Conservation (phyloP, 805 yeast genomes). For the Monosporozyma solicola region DNA sequence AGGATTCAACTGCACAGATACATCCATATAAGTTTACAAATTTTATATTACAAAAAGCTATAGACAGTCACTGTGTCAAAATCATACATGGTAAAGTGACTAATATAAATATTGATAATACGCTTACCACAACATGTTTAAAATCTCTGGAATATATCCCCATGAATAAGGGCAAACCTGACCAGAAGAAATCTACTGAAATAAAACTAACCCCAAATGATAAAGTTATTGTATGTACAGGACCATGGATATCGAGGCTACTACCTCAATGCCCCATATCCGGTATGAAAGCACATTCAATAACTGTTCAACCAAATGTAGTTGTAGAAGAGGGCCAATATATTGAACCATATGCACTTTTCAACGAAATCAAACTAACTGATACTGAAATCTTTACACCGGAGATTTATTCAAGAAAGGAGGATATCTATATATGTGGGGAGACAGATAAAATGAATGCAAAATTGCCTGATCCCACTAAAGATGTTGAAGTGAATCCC, state of each 20-base stretch:
- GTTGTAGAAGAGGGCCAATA: slow-evolving; percentile 30
- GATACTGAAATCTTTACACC: slow-evolving; percentile 70
- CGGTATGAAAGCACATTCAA: slow-evolving; percentile 91
- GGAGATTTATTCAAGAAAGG: slow-evolving; percentile 88
- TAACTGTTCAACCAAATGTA: slow-evolving; percentile 74
- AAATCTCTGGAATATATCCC: background rate
- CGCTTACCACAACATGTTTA: background rate
- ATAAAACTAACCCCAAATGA: slow-evolving; percentile 34
- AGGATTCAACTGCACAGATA: slow-evolving; percentile 89
- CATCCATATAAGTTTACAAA: slow-evolving; percentile 94
- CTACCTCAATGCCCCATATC: slow-evolving; percentile 90
- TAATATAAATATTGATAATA: slow-evolving; percentile 27
- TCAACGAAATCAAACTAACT: slow-evolving; percentile 80
- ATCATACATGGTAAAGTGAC: slow-evolving; percentile 77
- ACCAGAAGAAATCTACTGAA: background rate
- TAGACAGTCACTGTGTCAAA: slow-evolving; percentile 76
- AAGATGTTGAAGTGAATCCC: slow-evolving; percentile 80
- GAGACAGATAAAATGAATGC: slow-evolving; percentile 82
- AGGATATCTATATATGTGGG: slow-evolving; percentile 95
- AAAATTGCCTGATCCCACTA: slow-evolving; percentile 88
- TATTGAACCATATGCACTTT: slow-evolving; percentile 89
- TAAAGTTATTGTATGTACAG: slow-evolving; percentile 76
- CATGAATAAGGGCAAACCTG: background rate
- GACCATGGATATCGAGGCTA: slow-evolving; percentile 94
- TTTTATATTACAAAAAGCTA: slow-evolving; percentile 66